Conservation (phyloP, 2,329 filamentous ascomycete genomes). For the Cladosporium halotolerans region DNA sequence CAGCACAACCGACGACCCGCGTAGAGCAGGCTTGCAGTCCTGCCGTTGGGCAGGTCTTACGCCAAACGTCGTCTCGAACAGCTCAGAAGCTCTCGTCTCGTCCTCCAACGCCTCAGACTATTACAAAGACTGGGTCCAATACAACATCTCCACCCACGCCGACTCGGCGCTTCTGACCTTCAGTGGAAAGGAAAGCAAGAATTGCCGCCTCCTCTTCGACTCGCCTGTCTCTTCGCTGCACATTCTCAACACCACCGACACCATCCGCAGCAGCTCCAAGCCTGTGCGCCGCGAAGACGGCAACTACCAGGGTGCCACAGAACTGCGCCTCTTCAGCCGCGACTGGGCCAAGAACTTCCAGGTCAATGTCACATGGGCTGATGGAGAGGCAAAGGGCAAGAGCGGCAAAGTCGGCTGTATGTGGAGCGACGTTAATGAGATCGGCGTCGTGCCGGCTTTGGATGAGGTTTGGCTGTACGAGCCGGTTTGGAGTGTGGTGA, state of each 20-base stretch:
- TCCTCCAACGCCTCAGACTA: slow-evolving; percentile 10
- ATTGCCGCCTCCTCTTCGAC: slow-evolving; percentile 69
- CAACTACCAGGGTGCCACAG: slow-evolving; percentile 38
- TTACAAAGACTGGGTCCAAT: slow-evolving; percentile 53
- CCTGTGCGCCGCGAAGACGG: slow-evolving; percentile 52
- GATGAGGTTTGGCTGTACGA: slow-evolving; percentile 71
- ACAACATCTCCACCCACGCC: slow-evolving; percentile 49
- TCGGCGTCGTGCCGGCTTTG: slow-evolving; percentile 69
- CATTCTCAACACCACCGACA: slow-evolving; percentile 45
- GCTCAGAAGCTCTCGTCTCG: neutral
- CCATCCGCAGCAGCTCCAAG: neutral
- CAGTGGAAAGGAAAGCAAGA: slow-evolving; percentile 59
- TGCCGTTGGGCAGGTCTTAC: slow-evolving; percentile 67
- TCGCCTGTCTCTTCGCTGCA: slow-evolving; percentile 58
- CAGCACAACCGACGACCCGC: slow-evolving; percentile 33
- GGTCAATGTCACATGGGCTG: slow-evolving; percentile 64
- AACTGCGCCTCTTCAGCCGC: slow-evolving; percentile 75
- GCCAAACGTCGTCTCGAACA: slow-evolving; percentile 54
- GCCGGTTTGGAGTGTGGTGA: slow-evolving; percentile 72
- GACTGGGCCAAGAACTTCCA: slow-evolving; percentile 72
- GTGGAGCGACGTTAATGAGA: slow-evolving; percentile 78
- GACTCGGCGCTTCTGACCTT: slow-evolving; percentile 50
- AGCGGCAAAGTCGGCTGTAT: slow-evolving; percentile 67
- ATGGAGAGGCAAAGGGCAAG: slow-evolving; percentile 35
- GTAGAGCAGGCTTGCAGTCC: slow-evolving; percentile 49